Percentiles rank a stretch among this genome's conserved stretches.
phyloP scores from a whole-genome alignment of 177 flowering plant genomes.

The Telopea speciosissima region DNA sequence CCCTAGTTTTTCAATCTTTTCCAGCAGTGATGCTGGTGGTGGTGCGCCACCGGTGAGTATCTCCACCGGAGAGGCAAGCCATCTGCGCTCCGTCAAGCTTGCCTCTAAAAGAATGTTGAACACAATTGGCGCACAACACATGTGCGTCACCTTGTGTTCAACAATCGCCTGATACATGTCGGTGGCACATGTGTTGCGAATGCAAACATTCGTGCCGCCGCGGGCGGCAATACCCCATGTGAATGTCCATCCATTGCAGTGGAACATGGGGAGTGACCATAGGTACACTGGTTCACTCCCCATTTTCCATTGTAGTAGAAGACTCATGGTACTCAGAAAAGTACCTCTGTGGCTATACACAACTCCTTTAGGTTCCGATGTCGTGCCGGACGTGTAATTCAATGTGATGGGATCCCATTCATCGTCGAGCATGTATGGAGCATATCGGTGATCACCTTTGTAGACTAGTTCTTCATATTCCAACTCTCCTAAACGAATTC shows the following conservation, averaged over 20 bases:
- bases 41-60: conserved; percentile 44
- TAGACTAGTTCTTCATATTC: conserved; percentile 53
- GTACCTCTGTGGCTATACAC: conserved; percentile 49
- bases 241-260: conserved; percentile 54
- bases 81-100: conserved; percentile 3
- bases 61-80: conserved; percentile 15
- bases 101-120: conserved; percentile 33
- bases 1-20: conserved; percentile 30
- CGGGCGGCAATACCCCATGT: conserved; percentile 54
- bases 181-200: conserved; percentile 35
- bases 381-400: conserved; percentile 51
- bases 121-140: conserved; percentile 61
- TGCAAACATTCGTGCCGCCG: conserved; percentile 53
- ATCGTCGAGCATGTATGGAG: conserved; percentile 21
- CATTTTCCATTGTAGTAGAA: conserved; percentile 35
- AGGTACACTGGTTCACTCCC: conserved; percentile 34
- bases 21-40: conserved; percentile 33
- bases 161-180: conserved; percentile 38
- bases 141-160: conserved; percentile 55
- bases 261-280: conserved; percentile 61
- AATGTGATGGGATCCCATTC: conserved; percentile 72
- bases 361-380: conserved; percentile 48
- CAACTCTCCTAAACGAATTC: conserved; percentile 33
- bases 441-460: conserved; percentile 26
- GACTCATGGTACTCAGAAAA: conserved; percentile 32